A percentile compares a stretch with the other conserved stretches of the same genome.
Evolutionary conservation across 768 basidiomycete species (phyloP).

Genomic region (Lactifluus subvellereus): DNA sequence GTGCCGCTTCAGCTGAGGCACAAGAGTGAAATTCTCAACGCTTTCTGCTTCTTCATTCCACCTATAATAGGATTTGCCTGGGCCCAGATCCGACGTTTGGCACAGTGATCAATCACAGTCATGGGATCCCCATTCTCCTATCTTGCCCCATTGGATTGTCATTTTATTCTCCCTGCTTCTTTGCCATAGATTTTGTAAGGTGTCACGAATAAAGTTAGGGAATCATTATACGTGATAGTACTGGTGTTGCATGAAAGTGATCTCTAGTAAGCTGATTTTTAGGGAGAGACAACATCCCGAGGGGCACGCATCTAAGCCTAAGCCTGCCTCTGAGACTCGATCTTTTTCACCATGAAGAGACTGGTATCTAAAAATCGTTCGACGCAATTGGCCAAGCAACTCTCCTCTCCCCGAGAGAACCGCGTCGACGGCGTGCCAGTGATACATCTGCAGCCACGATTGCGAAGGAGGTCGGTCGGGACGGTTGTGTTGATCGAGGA

Average conservation of each 20-base stretch:
- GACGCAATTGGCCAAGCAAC: slow-evolving; percentile 84
- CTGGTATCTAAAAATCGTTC: slow-evolving; percentile 87
- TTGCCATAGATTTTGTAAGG: too few species aligned
- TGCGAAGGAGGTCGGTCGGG: too few species aligned
- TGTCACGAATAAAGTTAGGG: background rate
- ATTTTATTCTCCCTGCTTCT: background rate
- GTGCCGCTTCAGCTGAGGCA: slow-evolving; percentile 57
- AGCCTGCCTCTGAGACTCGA: slow-evolving; percentile 34
- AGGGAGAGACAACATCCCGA: background rate
- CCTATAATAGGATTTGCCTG: slow-evolving; percentile 46
- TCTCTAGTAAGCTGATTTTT: background rate
- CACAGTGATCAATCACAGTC: background rate
- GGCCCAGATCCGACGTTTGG: slow-evolving; percentile 22
- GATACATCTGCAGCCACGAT: slow-evolving; percentile 53
- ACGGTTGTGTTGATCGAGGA: background rate
- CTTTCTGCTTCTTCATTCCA: slow-evolving; percentile 69
- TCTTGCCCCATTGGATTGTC: background rate
- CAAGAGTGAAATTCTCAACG: slow-evolving; percentile 52
- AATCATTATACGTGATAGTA: background rate
- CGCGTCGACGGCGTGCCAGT: slow-evolving; percentile 69
- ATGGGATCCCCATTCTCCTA: background rate
- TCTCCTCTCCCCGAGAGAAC: slow-evolving; percentile 75
- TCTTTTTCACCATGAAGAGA: slow-evolving; percentile 70
- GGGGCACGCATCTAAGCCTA: slow-evolving; percentile 25
- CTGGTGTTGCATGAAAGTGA: background rate